A percentile compares a stretch with the other conserved stretches of the same genome.
Conservation (phyloP, 148 eudicot species). For the Rhododendron williamsianum region DNA sequence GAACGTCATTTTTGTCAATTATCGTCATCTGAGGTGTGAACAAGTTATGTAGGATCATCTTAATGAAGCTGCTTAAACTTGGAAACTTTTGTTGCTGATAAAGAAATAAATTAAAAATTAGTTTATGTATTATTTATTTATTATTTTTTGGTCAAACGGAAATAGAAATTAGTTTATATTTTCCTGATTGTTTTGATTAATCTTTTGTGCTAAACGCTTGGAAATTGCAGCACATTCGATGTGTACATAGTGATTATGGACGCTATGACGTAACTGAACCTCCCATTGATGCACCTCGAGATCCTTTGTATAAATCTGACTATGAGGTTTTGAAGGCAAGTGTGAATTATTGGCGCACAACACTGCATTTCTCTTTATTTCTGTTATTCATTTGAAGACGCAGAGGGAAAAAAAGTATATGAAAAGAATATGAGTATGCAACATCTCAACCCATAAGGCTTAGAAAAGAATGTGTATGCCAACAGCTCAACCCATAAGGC, state of each 20-base stretch:
- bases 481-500: neutral
- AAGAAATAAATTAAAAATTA: neutral
- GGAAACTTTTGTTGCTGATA: neutral
- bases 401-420: neutral
- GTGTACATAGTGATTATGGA: constrained; percentile 93
- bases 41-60: neutral
- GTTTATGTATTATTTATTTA: too few species aligned
- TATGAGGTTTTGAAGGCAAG: constrained; percentile 75
- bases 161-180: neutral
- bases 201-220: neutral
- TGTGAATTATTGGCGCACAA: neutral
- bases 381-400: neutral
- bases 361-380: neutral
- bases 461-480: neutral
- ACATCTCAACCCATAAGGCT: neutral
- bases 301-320: constrained; percentile 94
- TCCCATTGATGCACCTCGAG: constrained; percentile 95
- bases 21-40: neutral
- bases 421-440: neutral
- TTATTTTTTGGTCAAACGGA: too few species aligned
- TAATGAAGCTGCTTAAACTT: neutral
- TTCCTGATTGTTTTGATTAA: neutral
- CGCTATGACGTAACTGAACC: constrained; percentile 89
- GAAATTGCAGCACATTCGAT: constrained; percentile 75
- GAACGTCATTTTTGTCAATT: neutral